phyloP scores from a whole-genome alignment of 257 asterid genomes.

The Datura wrightii region DNA sequence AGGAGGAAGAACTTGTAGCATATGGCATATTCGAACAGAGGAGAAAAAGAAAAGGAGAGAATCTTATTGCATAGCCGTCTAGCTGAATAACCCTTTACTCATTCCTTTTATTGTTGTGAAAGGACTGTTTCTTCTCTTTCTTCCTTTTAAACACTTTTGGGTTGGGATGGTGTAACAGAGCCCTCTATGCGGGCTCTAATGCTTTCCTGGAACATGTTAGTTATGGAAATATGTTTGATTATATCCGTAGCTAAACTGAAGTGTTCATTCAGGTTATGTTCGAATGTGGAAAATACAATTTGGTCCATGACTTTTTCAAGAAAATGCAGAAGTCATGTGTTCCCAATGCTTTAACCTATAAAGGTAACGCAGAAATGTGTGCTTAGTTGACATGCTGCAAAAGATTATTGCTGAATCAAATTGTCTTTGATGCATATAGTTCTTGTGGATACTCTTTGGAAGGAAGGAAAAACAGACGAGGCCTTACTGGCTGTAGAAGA shows the following conservation, averaged over 20 bases:
- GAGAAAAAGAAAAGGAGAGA: neutral
- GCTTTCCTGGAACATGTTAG: conserved; percentile 6
- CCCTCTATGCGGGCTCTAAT: neutral
- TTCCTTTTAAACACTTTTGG: neutral
- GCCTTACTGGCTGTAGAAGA: conserved; percentile 78
- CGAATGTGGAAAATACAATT: conserved; percentile 78
- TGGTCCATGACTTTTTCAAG: conserved; percentile 91
- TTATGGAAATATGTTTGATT: neutral
- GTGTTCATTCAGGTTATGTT: conserved; percentile 73
- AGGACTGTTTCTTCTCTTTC: neutral
- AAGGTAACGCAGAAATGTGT: conserved; percentile 54
- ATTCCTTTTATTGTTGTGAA: neutral
- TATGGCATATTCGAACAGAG: neutral
- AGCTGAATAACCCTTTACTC: neutral
- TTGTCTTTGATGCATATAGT: conserved; percentile 54
- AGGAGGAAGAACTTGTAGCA: neutral
- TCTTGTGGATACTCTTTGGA: conserved; percentile 79
- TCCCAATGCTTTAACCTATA: conserved; percentile 88
- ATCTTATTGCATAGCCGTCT: neutral
- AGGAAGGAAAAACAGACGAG: conserved; percentile 78
- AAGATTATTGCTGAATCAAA: conserved; percentile 26
- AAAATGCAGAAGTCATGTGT: conserved; percentile 73
- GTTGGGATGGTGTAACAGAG: neutral
- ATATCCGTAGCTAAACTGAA: conserved; percentile 20
- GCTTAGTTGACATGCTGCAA: conserved; percentile 32